phyloP scores from a whole-genome alignment of 257 asterid genomes.

The Ligustrum vulgare region DNA sequence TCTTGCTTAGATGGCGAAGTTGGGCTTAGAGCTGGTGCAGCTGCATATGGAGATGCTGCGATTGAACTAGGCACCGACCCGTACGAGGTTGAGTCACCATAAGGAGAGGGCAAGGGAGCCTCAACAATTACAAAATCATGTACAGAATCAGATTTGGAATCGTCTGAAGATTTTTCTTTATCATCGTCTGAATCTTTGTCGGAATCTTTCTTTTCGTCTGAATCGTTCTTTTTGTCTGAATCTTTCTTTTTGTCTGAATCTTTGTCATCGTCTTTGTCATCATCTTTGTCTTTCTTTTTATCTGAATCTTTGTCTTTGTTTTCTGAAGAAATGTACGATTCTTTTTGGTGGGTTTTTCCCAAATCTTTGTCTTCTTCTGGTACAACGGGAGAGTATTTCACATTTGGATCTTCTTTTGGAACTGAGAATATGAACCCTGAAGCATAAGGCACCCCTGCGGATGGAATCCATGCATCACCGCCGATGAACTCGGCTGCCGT shows the following conservation, averaged over 20 bases:
- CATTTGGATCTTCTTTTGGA: conserved; percentile 19
- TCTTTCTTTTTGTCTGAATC: not conserved
- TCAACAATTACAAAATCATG: conserved; percentile 17
- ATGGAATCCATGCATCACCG: conserved; percentile 32
- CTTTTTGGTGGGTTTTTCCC: conserved; percentile 16
- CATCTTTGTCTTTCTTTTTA: not conserved
- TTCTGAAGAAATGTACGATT: not conserved
- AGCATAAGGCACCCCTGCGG: conserved; percentile 28
- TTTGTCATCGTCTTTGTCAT: not conserved
- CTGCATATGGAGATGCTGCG: not conserved
- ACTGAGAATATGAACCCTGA: conserved; percentile 28
- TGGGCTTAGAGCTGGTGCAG: not conserved
- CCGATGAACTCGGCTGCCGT: conserved; percentile 29
- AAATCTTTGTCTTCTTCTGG: conserved; percentile 37
- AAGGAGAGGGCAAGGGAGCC: not conserved
- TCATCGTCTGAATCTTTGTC: not conserved
- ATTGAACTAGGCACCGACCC: not conserved
- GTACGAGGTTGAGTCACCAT: not conserved
- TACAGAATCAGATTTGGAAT: not conserved
- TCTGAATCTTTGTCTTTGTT: not conserved
- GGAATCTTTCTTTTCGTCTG: not conserved
- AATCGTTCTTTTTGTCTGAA: not conserved
- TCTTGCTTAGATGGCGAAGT: not conserved
- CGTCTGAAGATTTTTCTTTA: not conserved
- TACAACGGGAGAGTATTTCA: conserved; percentile 28